Conservation (phyloP, 495 filamentous ascomycete genomes). For the Jackrogersella multiformis region DNA sequence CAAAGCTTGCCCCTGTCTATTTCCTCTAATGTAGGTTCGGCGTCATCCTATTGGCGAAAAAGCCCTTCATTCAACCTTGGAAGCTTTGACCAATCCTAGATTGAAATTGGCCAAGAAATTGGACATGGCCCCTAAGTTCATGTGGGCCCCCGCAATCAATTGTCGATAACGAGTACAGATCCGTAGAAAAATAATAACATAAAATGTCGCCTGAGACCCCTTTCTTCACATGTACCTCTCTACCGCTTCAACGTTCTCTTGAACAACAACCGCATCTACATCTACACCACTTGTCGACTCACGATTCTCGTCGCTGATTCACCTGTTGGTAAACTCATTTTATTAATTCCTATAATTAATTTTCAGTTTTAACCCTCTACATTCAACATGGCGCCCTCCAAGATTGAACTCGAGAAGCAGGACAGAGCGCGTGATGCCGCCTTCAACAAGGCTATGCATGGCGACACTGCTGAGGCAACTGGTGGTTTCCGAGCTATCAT, state of each 20-base stretch:
- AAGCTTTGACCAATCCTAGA: conserved; percentile 19
- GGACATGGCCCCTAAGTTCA: conserved; percentile 5
- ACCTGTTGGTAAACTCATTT: neutral
- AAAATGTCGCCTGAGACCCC: conserved; percentile 24
- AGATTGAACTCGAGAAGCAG: conserved; percentile 76
- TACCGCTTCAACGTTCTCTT: neutral
- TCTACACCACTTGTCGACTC: neutral
- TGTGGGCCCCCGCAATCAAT: conserved; percentile 15
- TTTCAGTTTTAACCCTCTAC: neutral
- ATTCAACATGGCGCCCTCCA: conserved; percentile 71
- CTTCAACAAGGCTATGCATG: conserved; percentile 93
- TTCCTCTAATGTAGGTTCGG: conserved; percentile 31
- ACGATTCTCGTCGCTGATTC: neutral
- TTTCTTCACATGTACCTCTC: conserved; percentile 18
- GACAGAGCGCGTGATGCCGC: conserved; percentile 89
- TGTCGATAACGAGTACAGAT: conserved; percentile 35
- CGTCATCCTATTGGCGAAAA: conserved; percentile 16
- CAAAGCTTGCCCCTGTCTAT: conserved; percentile 25
- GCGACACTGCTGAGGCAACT: conserved; percentile 74
- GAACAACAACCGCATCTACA: conserved; percentile 8
- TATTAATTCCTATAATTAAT: neutral
- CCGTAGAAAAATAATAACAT: conserved; percentile 41
- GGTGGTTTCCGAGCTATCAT: conserved; percentile 87
- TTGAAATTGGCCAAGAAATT: conserved; percentile 37
- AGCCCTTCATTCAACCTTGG: no score